These are phyloP conservation scores for Neurospora sp. DNA, from an alignment of 495 filamentous ascomycete species.

Conservation along the genomic window DNA sequence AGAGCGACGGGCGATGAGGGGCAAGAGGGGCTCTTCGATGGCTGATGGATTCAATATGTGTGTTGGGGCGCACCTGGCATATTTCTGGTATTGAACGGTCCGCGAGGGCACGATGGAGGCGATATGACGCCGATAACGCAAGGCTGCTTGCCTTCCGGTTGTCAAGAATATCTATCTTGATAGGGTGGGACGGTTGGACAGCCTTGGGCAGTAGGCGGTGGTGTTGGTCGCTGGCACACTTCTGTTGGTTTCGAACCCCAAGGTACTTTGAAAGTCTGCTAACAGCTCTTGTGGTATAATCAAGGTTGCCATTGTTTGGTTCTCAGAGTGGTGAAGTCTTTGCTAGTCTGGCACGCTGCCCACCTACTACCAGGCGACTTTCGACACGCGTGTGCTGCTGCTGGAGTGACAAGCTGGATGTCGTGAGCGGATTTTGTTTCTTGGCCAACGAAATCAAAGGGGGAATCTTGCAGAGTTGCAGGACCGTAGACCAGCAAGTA, in stretches of 20 bases:
- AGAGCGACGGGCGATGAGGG: too few relatives aligned
- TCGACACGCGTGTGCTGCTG: background rate
- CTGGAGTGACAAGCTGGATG: background rate
- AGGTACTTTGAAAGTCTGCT: background rate
- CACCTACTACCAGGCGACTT: too few relatives aligned
- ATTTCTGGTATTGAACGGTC: background rate
- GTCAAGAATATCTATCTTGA: background rate
- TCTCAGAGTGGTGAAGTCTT: too few relatives aligned
- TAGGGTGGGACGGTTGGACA: background rate
- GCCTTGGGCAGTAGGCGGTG: background rate
- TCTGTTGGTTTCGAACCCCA: background rate
- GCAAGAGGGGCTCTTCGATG: background rate
- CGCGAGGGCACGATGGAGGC: background rate
- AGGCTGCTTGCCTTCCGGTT: background rate
- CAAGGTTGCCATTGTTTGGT: too few relatives aligned
- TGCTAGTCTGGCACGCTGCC: too few relatives aligned
- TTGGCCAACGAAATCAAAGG: background rate
- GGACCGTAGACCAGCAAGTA: slow-evolving; percentile 5
- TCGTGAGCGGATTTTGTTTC: background rate
- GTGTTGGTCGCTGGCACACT: background rate
- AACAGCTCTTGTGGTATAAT: too few relatives aligned
- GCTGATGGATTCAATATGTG: background rate
- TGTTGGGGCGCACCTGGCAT: background rate
- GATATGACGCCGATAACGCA: background rate
- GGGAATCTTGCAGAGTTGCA: background rate